A percentile compares a stretch with the other conserved stretches of the same genome.
These are phyloP conservation scores for Cunninghamia lanceolata DNA, from an alignment of 75 land plant genomes.

Conservation along the genomic window DNA sequence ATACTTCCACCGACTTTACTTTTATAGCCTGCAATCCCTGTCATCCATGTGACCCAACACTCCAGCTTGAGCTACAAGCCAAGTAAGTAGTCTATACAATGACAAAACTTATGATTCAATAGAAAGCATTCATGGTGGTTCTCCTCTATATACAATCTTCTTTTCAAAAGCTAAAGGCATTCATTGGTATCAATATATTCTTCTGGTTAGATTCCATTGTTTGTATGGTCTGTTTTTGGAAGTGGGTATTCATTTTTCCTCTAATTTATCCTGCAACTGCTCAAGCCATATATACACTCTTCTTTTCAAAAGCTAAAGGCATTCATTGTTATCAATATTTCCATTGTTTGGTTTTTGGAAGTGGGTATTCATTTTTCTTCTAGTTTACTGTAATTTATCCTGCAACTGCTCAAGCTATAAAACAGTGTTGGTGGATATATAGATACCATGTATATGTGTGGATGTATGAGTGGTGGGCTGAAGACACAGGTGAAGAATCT, in stretches of 20 bases:
- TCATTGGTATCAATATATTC: background rate
- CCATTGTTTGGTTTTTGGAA: background rate
- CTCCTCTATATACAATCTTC: background rate
- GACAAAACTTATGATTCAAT: background rate
- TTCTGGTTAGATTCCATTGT: no score
- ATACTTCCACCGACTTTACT: background rate
- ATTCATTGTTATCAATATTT: no score
- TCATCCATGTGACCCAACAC: background rate
- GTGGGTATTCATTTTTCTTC: background rate
- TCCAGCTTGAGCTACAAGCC: background rate
- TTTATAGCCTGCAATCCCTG: background rate
- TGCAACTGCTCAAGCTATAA: background rate
- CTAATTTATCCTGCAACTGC: no score
- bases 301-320: no score
- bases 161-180: background rate
- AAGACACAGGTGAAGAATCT: conserved; percentile 4
- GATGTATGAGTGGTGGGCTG: background rate
- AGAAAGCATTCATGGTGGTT: background rate
- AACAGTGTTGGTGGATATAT: background rate
- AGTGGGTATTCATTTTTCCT: no score
- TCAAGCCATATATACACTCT: no score
- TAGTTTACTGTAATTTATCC: no score
- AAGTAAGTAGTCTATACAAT: background rate
- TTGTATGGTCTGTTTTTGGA: background rate
- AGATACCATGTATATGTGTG: background rate